These are phyloP conservation scores for Cornus kousa DNA, from an alignment of 148 eudicot species.

Conservation along the genomic window DNA sequence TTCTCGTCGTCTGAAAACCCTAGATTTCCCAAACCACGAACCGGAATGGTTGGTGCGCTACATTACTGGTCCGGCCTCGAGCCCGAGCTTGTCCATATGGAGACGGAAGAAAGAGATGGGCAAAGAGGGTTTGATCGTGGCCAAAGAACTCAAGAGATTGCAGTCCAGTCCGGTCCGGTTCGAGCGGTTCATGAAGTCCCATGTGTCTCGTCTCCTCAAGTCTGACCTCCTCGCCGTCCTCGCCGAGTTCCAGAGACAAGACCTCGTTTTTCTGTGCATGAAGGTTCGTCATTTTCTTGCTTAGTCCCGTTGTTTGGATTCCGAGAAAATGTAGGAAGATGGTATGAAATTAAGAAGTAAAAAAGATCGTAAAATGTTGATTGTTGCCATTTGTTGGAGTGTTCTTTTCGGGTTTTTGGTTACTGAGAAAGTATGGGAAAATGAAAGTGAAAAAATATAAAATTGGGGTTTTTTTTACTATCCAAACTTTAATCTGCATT, in stretches of 20 bases:
- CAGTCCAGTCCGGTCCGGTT: constrained; percentile 61
- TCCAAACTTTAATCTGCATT: background rate
- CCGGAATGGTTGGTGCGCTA: constrained; percentile 10
- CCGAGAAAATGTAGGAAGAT: background rate
- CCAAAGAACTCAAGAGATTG: constrained; percentile 86
- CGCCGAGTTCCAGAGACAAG: constrained; percentile 84
- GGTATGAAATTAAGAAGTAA: too few species aligned
- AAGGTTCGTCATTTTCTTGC: constrained; percentile 35
- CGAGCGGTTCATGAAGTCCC: constrained; percentile 54
- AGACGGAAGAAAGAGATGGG: constrained; percentile 91
- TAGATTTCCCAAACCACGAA: constrained; percentile 7
- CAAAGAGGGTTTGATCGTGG: constrained; percentile 81
- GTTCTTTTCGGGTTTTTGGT: background rate
- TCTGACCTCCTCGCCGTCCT: constrained; percentile 93
- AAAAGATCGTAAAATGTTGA: background rate
- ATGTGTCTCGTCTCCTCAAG: constrained; percentile 75
- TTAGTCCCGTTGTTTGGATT: background rate
- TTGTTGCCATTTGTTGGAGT: background rate
- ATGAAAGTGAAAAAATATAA: background rate
- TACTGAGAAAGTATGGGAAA: background rate
- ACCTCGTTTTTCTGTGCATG: constrained; percentile 76
- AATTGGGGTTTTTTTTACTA: background rate
- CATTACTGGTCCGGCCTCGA: constrained; percentile 33
- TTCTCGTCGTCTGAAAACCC: constrained; percentile 1
- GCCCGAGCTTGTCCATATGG: constrained; percentile 88